phyloP scores from a whole-genome alignment of 73 alveolate genomes.

The Tetrahymena borealis region DNA sequence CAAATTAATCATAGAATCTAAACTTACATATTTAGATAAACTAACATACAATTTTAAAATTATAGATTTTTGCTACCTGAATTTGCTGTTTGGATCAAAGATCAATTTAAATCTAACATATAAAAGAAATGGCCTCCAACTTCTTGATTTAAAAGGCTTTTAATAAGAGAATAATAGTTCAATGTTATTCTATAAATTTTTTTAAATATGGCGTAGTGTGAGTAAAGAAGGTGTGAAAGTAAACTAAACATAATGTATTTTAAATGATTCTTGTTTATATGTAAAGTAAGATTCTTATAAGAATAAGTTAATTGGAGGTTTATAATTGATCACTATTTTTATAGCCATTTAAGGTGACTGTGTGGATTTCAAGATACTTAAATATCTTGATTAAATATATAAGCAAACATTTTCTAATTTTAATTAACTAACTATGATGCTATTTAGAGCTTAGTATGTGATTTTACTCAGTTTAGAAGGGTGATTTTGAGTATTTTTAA shows the following conservation, averaged over 20 bases:
- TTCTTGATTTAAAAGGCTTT: background rate
- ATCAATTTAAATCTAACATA: background rate
- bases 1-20: too few species aligned
- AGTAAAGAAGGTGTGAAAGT: too few species aligned
- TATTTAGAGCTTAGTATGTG: background rate
- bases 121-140: background rate
- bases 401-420: background rate
- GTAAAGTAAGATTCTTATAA: too few species aligned
- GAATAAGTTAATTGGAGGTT: background rate
- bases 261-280: background rate
- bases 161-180: background rate
- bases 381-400: background rate
- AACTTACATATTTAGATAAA: background rate
- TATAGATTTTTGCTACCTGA: background rate
- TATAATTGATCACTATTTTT: background rate
- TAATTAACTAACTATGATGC: background rate
- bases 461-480: background rate
- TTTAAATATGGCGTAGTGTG: background rate
- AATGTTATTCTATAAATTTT: too few species aligned
- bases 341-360: background rate
- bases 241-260: background rate
- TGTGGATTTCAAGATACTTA: background rate
- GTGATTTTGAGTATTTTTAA: background rate
- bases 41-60: background rate
- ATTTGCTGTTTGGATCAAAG: background rate